Conservation (phyloP, 768 basidiomycete genomes). For the Butyriboletus loyo region DNA sequence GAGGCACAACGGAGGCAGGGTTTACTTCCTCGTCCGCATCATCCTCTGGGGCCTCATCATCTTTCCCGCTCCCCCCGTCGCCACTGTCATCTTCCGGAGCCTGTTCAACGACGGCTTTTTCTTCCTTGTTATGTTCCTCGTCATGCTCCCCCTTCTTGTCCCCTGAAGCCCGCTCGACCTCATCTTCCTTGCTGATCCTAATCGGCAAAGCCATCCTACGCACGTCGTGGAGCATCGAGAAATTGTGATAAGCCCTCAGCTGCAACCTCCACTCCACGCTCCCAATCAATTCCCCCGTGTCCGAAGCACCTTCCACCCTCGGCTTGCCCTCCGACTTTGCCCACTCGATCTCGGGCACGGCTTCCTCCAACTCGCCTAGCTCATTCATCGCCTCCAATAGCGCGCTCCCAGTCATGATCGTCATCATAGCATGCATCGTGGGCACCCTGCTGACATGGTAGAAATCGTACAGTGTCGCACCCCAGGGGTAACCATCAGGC, state of each 20-base stretch:
- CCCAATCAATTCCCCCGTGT: conserved; percentile 17
- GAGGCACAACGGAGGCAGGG: background rate
- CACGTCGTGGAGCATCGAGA: conserved; percentile 1
- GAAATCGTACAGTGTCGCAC: conserved; percentile 27
- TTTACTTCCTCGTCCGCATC: background rate
- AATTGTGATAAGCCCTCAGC: background rate
- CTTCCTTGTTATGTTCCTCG: background rate
- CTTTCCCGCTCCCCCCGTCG: background rate
- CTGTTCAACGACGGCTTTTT: no score
- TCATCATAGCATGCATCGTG: accelerated
- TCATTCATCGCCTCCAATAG: conserved; percentile 9
- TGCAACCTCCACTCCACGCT: background rate
- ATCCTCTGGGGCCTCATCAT: background rate
- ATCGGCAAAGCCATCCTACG: background rate
- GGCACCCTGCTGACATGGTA: conserved; percentile 14
- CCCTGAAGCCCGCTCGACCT: background rate
- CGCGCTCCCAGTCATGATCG: conserved; percentile 20
- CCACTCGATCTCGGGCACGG: conserved; percentile 19
- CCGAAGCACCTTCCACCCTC: conserved; percentile 10
- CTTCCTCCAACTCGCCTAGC: conserved; percentile 16
- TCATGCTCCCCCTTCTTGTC: background rate
- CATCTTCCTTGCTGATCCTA: background rate
- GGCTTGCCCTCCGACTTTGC: conserved; percentile 24
- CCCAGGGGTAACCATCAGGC: conserved; percentile 25
- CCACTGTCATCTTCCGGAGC: background rate